A percentile compares a stretch with the other conserved stretches of the same genome.
These are phyloP conservation scores for Heliamphora pulchella DNA, from an alignment of 179 eudicot genomes.

Conservation along the genomic window DNA sequence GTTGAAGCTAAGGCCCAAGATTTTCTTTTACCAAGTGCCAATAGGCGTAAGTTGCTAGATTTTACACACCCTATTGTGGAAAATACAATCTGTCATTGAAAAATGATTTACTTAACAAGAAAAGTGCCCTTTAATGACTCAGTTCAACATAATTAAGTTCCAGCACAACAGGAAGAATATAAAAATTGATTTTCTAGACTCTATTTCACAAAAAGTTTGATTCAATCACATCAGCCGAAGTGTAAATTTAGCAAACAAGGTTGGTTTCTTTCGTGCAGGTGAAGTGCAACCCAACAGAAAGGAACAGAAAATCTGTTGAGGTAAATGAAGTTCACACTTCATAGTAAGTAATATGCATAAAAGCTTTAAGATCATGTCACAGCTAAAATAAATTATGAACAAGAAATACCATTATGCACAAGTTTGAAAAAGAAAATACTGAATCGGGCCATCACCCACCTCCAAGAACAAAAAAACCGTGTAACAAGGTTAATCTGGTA, in stretches of 20 bases:
- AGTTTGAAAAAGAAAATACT: too few relatives aligned
- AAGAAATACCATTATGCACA: too few relatives aligned
- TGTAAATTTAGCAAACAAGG: neutral
- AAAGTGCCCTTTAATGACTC: neutral
- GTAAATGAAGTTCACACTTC: too few relatives aligned
- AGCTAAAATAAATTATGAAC: too few relatives aligned
- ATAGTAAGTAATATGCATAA: too few relatives aligned
- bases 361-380: too few relatives aligned
- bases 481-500: too few relatives aligned
- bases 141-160: neutral
- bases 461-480: too few relatives aligned
- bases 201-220: neutral
- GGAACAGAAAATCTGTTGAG: too few relatives aligned
- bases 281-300: too few relatives aligned
- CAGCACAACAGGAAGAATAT: neutral
- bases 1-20: neutral
- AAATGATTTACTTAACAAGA: neutral
- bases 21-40: neutral
- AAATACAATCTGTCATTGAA: neutral
- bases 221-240: neutral
- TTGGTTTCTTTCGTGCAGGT: neutral
- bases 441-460: too few relatives aligned
- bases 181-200: neutral
- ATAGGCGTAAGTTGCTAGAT: neutral
- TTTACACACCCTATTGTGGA: neutral